Percentiles rank a stretch among this genome's conserved stretches.
Evolutionary conservation across 495 filamentous ascomycete species (phyloP).

Genomic region (Aspergillus bridgeri): DNA sequence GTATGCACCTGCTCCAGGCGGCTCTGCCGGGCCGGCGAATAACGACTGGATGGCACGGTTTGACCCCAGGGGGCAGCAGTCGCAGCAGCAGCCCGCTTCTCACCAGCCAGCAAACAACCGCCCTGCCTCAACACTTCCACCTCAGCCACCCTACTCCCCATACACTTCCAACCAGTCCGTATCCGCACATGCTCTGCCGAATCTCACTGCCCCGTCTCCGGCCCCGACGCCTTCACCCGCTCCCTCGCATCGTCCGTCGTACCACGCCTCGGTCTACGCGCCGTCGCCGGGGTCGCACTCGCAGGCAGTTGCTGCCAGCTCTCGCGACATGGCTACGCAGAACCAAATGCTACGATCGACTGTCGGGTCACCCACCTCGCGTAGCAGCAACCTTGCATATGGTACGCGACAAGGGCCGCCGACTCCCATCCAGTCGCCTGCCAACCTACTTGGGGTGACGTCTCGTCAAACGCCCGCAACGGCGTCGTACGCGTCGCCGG

Average conservation of each 20-base stretch:
- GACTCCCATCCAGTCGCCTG: slow-evolving; percentile 33
- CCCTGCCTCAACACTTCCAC: slow-evolving; percentile 18
- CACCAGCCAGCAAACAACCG: slow-evolving; percentile 26
- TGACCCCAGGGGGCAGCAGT: slow-evolving; percentile 40
- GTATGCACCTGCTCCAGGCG: slow-evolving; percentile 25
- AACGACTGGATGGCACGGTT: slow-evolving; percentile 49
- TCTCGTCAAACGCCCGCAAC: slow-evolving; percentile 29
- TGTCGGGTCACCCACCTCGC: slow-evolving; percentile 33
- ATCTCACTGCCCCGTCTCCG: slow-evolving; percentile 33
- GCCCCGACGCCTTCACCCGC: slow-evolving; percentile 41
- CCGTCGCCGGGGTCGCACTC: slow-evolving; percentile 29
- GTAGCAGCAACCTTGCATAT: slow-evolving; percentile 30
- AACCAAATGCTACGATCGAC: slow-evolving; percentile 28
- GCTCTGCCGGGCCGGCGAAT: slow-evolving; percentile 28
- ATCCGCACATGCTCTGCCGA: slow-evolving; percentile 23
- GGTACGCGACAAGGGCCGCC: slow-evolving; percentile 33
- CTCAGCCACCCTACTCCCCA: slow-evolving; percentile 31
- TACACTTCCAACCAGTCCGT: slow-evolving; percentile 30
- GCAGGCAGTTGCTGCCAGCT: slow-evolving; percentile 21
- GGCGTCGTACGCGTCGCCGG: slow-evolving; percentile 26
- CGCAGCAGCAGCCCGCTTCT: slow-evolving; percentile 22
- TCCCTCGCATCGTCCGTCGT: slow-evolving; percentile 32
- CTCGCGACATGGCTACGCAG: slow-evolving; percentile 33
- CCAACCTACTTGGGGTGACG: slow-evolving; percentile 28
- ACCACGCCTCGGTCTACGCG: slow-evolving; percentile 30